Percentiles rank a stretch among this genome's conserved stretches.
Conservation (phyloP, 805 yeast genomes). For the Myxozyma geophila region DNA sequence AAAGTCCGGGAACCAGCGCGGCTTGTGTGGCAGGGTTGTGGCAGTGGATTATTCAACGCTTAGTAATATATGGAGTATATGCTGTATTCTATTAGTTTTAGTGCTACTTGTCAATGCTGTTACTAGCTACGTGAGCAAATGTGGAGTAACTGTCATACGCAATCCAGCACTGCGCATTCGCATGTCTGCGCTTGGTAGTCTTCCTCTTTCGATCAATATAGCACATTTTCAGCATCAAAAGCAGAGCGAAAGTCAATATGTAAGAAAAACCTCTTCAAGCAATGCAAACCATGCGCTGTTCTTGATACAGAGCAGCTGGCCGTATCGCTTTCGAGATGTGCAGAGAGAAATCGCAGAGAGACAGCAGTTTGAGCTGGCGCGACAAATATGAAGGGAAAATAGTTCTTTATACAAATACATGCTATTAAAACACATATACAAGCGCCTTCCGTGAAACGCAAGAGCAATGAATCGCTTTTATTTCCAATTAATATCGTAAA, state of each 20-base stretch:
- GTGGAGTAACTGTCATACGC: constrained; percentile 28
- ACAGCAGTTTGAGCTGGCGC: too few species aligned
- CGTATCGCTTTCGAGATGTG: constrained; percentile 16
- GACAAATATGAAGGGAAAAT: background rate
- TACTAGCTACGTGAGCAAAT: background rate
- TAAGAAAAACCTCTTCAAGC: constrained; percentile 9
- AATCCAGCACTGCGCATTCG: constrained; percentile 11
- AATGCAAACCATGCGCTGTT: constrained; percentile 5
- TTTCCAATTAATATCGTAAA: background rate
- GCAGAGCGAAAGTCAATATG: constrained; percentile 11
- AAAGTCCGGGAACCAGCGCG: too few species aligned
- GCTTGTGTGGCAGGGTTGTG: too few species aligned
- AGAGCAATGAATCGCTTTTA: background rate
- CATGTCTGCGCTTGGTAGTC: constrained; percentile 27
- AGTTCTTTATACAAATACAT: constrained; percentile 17
- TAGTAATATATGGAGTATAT: too few species aligned
- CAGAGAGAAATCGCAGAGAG: background rate
- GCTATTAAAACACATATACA: constrained; percentile 9
- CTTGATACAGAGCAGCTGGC: background rate
- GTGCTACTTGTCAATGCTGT: too few species aligned
- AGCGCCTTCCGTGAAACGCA: background rate
- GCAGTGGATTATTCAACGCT: too few species aligned
- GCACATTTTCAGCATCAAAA: constrained; percentile 14
- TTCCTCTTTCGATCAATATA: constrained; percentile 12
- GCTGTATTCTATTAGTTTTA: too few species aligned